Percentiles rank a stretch among this genome's conserved stretches.
Evolutionary conservation across 2,329 filamentous ascomycete genomes (phyloP).

Genomic region (Curvularia lunata): DNA sequence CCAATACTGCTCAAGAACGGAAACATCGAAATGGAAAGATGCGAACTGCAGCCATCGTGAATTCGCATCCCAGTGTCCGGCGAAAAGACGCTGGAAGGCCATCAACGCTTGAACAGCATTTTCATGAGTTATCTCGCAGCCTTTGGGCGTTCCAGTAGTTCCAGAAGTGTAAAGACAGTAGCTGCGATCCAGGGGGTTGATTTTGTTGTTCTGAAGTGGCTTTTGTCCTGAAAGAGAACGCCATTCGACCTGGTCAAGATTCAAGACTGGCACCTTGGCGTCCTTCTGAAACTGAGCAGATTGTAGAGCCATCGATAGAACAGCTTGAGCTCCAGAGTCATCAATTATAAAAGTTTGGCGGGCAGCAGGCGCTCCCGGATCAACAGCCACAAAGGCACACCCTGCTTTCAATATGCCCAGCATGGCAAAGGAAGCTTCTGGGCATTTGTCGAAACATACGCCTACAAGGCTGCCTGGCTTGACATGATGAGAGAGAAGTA

Average conservation of each 20-base stretch:
- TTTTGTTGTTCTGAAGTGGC: constrained; percentile 30
- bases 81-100: constrained; percentile 80
- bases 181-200: constrained; percentile 64
- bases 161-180: constrained; percentile 90
- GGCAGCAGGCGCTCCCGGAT: constrained; percentile 72
- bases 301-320: constrained; percentile 65
- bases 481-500: constrained; percentile 62
- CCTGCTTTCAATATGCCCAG: constrained; percentile 83
- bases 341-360: constrained; percentile 78
- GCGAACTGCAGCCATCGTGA: constrained; percentile 93
- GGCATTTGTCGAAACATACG: constrained; percentile 83
- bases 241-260: constrained; percentile 53
- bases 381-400: constrained; percentile 80
- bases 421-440: constrained; percentile 82
- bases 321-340: constrained; percentile 70
- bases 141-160: constrained; percentile 85
- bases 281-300: constrained; percentile 47
- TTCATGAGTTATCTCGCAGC: constrained; percentile 85
- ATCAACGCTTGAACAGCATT: constrained; percentile 91
- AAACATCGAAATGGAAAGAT: constrained; percentile 93
- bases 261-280: constrained; percentile 51
- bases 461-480: constrained; percentile 69
- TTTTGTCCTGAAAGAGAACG: constrained; percentile 46
- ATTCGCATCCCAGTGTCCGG: constrained; percentile 71
- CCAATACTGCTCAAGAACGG: constrained; percentile 93